phyloP scores from a whole-genome alignment of 495 filamentous ascomycete species.

The Xylaria cubensis region DNA sequence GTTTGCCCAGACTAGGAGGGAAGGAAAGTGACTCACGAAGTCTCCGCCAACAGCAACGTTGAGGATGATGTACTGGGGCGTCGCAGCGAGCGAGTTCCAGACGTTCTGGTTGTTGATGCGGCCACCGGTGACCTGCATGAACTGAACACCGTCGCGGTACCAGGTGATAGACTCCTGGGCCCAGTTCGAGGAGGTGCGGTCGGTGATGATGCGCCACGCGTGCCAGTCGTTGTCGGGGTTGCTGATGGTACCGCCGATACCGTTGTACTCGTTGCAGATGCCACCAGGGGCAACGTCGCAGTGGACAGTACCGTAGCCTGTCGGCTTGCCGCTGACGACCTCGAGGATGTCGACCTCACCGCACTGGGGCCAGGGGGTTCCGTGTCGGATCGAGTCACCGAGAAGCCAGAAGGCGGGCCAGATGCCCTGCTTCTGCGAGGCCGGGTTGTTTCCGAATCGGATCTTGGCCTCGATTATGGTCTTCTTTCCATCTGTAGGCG shows the following conservation, averaged over 20 bases:
- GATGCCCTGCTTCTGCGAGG: conserved; percentile 53
- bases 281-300: conserved; percentile 52
- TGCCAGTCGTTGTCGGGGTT: conserved; percentile 55
- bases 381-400: conserved; percentile 49
- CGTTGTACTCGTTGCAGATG: conserved; percentile 55
- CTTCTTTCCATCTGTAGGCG: conserved; percentile 43
- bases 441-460: conserved; percentile 49
- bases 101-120: conserved; percentile 44
- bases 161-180: conserved; percentile 53
- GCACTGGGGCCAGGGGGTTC: conserved; percentile 53
- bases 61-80: conserved; percentile 52
- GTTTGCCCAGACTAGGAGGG: not conserved
- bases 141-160: conserved; percentile 53
- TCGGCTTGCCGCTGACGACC: conserved; percentile 52
- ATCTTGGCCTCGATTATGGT: conserved; percentile 53
- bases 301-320: conserved; percentile 56
- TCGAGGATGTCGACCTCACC: conserved; percentile 62
- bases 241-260: conserved; percentile 41
- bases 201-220: conserved; percentile 54
- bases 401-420: conserved; percentile 64
- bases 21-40: conserved; percentile 48
- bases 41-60: conserved; percentile 60
- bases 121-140: conserved; percentile 47
- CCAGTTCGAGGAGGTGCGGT: conserved; percentile 49
- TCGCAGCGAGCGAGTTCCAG: conserved; percentile 48